Evolutionary conservation across 225 moss, liverwort and hornwort genomes (phyloP), one percentile per base, ranked within the genome.

Genomic region (Marchantia polymorpha): DNA sequence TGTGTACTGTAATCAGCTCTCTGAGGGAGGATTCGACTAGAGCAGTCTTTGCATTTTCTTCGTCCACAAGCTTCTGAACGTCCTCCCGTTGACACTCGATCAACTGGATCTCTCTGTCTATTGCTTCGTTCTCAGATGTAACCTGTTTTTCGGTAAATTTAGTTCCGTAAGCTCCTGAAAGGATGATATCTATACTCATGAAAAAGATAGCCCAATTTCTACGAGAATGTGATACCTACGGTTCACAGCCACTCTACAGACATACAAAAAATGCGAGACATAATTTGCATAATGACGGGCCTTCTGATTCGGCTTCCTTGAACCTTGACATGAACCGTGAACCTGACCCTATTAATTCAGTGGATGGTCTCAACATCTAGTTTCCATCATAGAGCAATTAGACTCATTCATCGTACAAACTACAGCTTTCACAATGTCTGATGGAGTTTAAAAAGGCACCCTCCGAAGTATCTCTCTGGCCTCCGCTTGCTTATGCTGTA

Each of bases 21-120:
- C 29, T 69, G 60, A 82, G 82, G 7, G 82, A 82, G 10, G 81
- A 75, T 46, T 76, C 75, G 20, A 81, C 68, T 1, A 82, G 48
- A 17, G 69, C 56, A 39, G 17, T 77, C 23, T 47, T 77, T 26
- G 53, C 7, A 51, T 23, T 13, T 61, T 82, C 82, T 70, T 70
- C 63, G 8, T 49, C 47, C 48, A 76, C 17, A 47, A 55, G 60
- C 47, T 77, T 82, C 12, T 70, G 77, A 70, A 82, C 6, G 2
- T 77, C 82, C 0, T 76, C 70, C 63, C 29, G 77, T 70, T 77
- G 52, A 12, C 12, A 29, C 48, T 77, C 69, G 4, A 70, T 7
- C 26, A 19, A 4, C 47, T 14, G 26, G 23, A 82, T 59, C 27
- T 82, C 82, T 51, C 61, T 76, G 50, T 69, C 70, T 58, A 82